Conservation (phyloP, 805 yeast species). For the Candida odintsovae region DNA sequence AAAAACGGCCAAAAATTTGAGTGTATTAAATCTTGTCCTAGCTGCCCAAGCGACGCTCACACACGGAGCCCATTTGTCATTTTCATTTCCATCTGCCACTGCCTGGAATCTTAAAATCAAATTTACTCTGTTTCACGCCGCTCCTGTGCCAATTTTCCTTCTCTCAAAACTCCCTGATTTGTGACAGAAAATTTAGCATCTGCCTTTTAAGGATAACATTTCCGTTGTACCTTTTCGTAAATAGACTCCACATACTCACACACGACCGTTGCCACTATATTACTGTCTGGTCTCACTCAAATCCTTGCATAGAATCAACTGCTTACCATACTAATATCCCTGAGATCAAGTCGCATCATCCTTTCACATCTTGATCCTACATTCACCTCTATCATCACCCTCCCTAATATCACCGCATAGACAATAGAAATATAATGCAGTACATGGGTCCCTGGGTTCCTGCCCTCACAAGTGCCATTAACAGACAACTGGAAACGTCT, state of each 20-base stretch:
- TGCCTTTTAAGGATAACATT: background rate
- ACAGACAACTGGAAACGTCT: slow-evolving; percentile 35
- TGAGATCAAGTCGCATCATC: background rate
- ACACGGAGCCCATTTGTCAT: background rate
- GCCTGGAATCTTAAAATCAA: background rate
- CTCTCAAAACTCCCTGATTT: background rate
- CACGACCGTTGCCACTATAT: no score
- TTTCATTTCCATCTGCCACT: background rate
- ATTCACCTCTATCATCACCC: background rate
- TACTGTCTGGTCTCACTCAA: no score
- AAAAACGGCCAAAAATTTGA: no score
- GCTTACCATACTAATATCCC: background rate
- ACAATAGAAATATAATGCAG: slow-evolving; percentile 20
- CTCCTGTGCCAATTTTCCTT: no score
- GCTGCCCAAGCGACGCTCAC: background rate
- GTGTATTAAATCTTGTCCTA: no score
- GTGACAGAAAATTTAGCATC: background rate
- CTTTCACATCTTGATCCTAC: no score
- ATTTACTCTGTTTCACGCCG: background rate
- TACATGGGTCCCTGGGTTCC: slow-evolving; percentile 79
- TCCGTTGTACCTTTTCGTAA: no score
- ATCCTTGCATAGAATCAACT: no score
- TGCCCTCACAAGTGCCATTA: slow-evolving; percentile 46
- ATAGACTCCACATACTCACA: no score
- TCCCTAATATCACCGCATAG: background rate